These are phyloP conservation scores for Picea glauca DNA, from an alignment of 75 land plant species.

Conservation along the genomic window DNA sequence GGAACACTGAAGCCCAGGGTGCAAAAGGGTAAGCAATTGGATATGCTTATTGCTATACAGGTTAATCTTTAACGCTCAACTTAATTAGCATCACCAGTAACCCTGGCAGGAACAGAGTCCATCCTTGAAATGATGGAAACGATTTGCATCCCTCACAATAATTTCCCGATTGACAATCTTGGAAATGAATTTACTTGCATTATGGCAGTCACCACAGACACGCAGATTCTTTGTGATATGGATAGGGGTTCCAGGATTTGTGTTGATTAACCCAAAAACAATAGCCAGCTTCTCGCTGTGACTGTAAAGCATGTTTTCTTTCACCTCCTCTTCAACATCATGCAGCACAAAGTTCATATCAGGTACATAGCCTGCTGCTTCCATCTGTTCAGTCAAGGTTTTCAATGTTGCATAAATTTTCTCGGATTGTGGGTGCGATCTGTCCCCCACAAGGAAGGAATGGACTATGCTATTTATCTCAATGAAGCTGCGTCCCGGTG, in stretches of 20 bases:
- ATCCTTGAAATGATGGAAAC: constrained; percentile 13
- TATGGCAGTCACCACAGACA: constrained; percentile 14
- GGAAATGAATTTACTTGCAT: constrained; percentile 16
- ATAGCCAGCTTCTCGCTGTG: constrained; percentile 22
- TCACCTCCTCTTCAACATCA: constrained; percentile 3
- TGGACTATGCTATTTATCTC: constrained; percentile 14
- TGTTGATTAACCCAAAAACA: constrained; percentile 14
- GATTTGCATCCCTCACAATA: constrained; percentile 11
- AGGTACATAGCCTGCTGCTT: constrained; percentile 11
- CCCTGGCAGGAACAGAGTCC: constrained; percentile 18
- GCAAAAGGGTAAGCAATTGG: no score
- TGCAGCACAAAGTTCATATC: constrained; percentile 11
- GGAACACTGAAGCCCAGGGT: no score
- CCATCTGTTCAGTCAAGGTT: constrained; percentile 8
- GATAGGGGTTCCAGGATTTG: constrained; percentile 13
- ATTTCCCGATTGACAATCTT: constrained; percentile 14
- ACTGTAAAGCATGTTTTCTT: constrained; percentile 13
- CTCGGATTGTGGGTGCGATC: constrained; percentile 11
- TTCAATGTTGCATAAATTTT: constrained; percentile 7
- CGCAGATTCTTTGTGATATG: constrained; percentile 13
- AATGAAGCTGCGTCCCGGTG: constrained; percentile 13
- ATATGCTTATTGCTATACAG: no score
- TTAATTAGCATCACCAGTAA: constrained; percentile 10
- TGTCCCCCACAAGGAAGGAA: constrained; percentile 13
- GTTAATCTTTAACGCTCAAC: no score